Percentiles rank a stretch among this genome's conserved stretches.
These are phyloP conservation scores for Leccinum variabile DNA, from an alignment of 1,284 basidiomycete species.

Conservation along the genomic window DNA sequence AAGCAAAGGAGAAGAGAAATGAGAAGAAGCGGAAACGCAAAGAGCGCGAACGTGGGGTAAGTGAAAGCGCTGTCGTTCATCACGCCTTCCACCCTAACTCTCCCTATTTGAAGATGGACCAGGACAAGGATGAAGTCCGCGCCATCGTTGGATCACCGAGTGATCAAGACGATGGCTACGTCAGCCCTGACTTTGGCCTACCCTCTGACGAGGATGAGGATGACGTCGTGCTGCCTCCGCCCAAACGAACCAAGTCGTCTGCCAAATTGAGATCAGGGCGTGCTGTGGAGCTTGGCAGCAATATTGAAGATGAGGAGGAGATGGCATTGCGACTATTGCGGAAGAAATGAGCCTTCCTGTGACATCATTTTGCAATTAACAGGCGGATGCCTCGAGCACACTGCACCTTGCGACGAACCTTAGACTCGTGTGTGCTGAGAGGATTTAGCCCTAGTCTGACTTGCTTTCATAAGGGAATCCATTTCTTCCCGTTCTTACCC, in stretches of 20 bases:
- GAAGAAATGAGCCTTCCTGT: constrained; percentile 19
- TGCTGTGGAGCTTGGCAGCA: constrained; percentile 10
- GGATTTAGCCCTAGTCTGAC: constrained; percentile 1
- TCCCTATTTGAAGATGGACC: constrained; percentile 23
- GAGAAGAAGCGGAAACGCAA: constrained; percentile 91
- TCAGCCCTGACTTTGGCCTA: constrained; percentile 71
- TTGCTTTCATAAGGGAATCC: not conserved
- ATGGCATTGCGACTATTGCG: constrained; percentile 48
- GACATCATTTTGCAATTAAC: not conserved
- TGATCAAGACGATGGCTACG: constrained; percentile 68
- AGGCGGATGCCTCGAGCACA: not conserved
- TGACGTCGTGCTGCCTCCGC: constrained; percentile 37
- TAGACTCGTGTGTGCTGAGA: not conserved
- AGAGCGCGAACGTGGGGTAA: constrained; percentile 62
- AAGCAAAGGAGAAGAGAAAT: constrained; percentile 84
- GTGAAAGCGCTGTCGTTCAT: constrained; percentile 23
- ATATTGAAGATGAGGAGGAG: constrained; percentile 53
- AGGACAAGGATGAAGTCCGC: constrained; percentile 18
- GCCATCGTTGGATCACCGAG: constrained; percentile 37
- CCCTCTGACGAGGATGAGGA: constrained; percentile 42
- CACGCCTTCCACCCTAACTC: constrained; percentile 3
- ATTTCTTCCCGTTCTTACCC: not conserved
- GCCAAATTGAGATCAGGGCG: constrained; percentile 6
- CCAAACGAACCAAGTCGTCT: constrained; percentile 40
- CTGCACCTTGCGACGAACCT: not conserved